Conservation (phyloP, 208 protist species). For the Wallacemonas sp. region DNA sequence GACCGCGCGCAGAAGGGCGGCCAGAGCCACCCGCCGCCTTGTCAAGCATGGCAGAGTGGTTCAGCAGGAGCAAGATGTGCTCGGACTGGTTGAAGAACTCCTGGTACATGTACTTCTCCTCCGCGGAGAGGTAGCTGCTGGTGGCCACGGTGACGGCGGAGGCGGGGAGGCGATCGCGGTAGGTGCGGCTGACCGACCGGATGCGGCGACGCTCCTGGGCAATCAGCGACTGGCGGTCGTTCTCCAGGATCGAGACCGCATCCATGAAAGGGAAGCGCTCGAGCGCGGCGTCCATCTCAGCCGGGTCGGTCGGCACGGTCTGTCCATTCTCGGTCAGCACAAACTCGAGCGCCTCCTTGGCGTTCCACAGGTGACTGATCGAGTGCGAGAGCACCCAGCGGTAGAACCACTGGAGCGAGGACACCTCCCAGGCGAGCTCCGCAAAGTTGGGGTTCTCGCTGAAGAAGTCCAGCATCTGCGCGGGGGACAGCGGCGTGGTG, state of each 20-base stretch:
- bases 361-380: constrained; percentile 68
- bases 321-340: constrained; percentile 54
- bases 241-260: constrained; percentile 65
- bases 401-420: constrained; percentile 79
- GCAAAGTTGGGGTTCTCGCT: constrained; percentile 44
- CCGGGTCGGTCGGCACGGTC: constrained; percentile 40
- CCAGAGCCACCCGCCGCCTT: constrained; percentile 22
- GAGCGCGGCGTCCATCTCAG: constrained; percentile 55
- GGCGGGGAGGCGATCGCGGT: constrained; percentile 54
- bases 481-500: constrained; percentile 16
- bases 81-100: constrained; percentile 87
- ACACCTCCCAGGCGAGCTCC: constrained; percentile 71
- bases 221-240: constrained; percentile 64
- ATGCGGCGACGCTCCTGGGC: constrained; percentile 73
- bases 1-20: no score
- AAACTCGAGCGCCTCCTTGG: constrained; percentile 80
- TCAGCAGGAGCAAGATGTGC: constrained; percentile 66
- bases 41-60: constrained; percentile 55
- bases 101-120: constrained; percentile 90
- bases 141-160: constrained; percentile 55
- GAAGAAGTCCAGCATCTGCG: constrained; percentile 62
- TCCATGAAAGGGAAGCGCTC: constrained; percentile 50
- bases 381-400: constrained; percentile 86
- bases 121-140: constrained; percentile 67
- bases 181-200: constrained; percentile 70